These are phyloP conservation scores for Camellia japonica DNA, from an alignment of 148 eudicot species.

Conservation along the genomic window DNA sequence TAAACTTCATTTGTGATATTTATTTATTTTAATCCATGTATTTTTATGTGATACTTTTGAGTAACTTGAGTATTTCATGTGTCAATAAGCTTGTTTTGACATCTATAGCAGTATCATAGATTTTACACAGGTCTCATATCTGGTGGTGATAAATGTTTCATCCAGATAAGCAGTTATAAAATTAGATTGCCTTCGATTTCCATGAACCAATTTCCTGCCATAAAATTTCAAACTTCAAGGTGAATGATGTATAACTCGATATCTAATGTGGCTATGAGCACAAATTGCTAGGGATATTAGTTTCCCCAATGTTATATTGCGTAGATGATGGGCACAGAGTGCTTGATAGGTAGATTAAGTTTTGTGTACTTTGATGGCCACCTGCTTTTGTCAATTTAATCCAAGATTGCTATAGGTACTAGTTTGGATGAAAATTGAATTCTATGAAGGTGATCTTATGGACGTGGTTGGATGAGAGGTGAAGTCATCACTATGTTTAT, in stretches of 20 bases:
- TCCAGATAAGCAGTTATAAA: background rate
- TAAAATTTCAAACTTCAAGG: background rate
- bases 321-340: background rate
- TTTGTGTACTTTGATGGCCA: background rate
- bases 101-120: background rate
- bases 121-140: background rate
- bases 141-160: background rate
- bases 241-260: background rate
- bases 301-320: background rate
- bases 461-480: conserved; percentile 6
- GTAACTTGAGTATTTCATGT: conserved; percentile 5
- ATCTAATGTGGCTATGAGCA: background rate
- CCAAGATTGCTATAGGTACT: background rate
- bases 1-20: background rate
- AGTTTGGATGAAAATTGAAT: background rate
- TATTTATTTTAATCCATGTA: background rate
- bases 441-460: background rate
- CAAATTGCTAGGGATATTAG: background rate
- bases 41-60: background rate
- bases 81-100: background rate
- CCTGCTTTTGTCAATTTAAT: background rate
- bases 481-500: background rate
- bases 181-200: background rate
- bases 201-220: background rate
- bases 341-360: background rate